Percentiles rank a stretch among this genome's conserved stretches.
Evolutionary conservation across 768 basidiomycete species (phyloP).

Genomic region (Boletus subcaerulescens): DNA sequence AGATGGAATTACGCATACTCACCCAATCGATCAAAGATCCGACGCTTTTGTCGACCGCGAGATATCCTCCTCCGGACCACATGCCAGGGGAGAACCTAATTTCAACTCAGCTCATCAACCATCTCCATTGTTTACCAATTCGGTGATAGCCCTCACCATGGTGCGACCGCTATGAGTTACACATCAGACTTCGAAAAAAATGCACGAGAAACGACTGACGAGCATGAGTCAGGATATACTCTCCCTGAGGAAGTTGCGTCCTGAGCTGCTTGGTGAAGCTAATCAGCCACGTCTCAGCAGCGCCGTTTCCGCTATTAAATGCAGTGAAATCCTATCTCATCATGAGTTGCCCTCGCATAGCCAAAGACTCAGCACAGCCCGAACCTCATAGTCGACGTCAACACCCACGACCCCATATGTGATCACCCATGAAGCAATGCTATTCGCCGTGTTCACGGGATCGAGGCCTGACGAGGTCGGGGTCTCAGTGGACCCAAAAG

Average conservation of each 20-base stretch:
- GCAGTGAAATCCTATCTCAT: constrained; percentile 32
- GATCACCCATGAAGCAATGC: constrained; percentile 46
- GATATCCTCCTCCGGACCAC: constrained; percentile 35
- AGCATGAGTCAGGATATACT: constrained; percentile 36
- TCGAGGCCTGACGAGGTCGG: constrained; percentile 44
- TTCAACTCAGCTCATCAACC: neutral
- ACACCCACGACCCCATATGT: constrained; percentile 47
- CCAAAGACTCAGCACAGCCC: too few species aligned
- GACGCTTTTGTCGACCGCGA: constrained; percentile 36
- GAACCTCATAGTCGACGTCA: constrained; percentile 53
- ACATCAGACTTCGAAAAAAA: neutral
- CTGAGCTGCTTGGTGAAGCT: constrained; percentile 35
- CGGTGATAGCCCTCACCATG: constrained; percentile 13
- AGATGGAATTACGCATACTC: neutral
- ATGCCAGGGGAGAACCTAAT: constrained; percentile 19
- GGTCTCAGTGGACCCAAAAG: constrained; percentile 43
- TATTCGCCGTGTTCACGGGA: constrained; percentile 39
- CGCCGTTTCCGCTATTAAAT: constrained; percentile 36
- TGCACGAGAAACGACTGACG: constrained; percentile 23
- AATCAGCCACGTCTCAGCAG: constrained; percentile 35
- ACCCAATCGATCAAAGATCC: constrained; percentile 48
- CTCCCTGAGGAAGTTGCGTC: constrained; percentile 28
- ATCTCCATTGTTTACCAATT: neutral
- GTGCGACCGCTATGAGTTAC: constrained; percentile 15
- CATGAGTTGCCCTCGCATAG: neutral